Evolutionary conservation across 2,329 filamentous ascomycete genomes (phyloP).

Genomic region (Colletotrichum tropicale): DNA sequence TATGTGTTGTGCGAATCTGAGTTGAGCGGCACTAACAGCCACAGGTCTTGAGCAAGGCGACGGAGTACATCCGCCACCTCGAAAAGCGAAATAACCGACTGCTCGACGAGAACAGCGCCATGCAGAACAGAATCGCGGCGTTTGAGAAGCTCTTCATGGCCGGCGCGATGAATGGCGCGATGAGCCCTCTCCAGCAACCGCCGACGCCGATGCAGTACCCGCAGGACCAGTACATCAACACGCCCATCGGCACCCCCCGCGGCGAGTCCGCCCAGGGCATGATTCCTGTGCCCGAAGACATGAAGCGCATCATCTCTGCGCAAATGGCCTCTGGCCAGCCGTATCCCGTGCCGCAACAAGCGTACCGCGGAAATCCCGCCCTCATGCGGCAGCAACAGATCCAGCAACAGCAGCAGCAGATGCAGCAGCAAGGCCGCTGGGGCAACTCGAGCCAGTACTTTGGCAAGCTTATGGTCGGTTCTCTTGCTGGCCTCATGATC

Average conservation of each 20-base stretch:
- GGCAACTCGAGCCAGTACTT: slow-evolving; percentile 59
- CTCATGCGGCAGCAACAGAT: slow-evolving; percentile 61
- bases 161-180: slow-evolving; percentile 70
- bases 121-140: slow-evolving; percentile 78
- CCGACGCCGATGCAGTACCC: slow-evolving; percentile 58
- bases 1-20: slow-evolving; percentile 30
- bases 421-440: slow-evolving; percentile 59
- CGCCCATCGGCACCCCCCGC: slow-evolving; percentile 46
- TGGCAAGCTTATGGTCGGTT: slow-evolving; percentile 89
- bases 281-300: slow-evolving; percentile 70
- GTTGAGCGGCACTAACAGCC: background rate
- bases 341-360: slow-evolving; percentile 54
- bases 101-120: slow-evolving; percentile 77
- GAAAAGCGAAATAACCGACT: slow-evolving; percentile 89
- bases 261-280: slow-evolving; percentile 57
- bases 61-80: slow-evolving; percentile 92
- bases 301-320: slow-evolving; percentile 65
- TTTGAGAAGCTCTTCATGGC: slow-evolving; percentile 82
- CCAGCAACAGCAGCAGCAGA: slow-evolving; percentile 54
- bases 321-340: slow-evolving; percentile 60
- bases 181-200: slow-evolving; percentile 59
- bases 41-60: slow-evolving; percentile 88
- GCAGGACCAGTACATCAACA: slow-evolving; percentile 50
- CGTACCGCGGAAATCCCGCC: slow-evolving; percentile 49
- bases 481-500: slow-evolving; percentile 90